Base-by-base conservation (phyloP, 306 rosid species). In the Pyrus pyrifolia region DNA sequence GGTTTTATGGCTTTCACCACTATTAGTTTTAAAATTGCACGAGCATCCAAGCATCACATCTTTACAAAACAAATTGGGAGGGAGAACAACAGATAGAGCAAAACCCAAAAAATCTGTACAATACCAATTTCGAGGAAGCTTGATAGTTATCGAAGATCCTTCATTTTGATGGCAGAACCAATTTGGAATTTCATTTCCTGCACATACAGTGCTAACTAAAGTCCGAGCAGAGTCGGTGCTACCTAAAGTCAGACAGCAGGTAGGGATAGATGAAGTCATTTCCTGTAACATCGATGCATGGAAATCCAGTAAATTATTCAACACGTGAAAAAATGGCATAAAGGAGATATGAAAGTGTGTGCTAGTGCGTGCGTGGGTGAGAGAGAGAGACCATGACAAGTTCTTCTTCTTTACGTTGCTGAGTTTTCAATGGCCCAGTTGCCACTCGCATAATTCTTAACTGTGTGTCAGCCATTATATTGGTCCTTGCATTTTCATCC, bases 121-220 rank as follows among this genome's bases (percentile, higher is more conserved):
- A 44, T 3, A 55, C 83, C 79, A 74, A 75, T 49, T 6, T 49
- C 19, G 53, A 1, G 53, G 53, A 49, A 49, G 53, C 53, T 49
- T 2, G 1, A 15, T 75, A 5, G 38, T 70, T 33, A 69, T 40
- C 8, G 72, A 62, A 61, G 46, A 52, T 4, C 83, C 76, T 44
- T 70, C 76, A 12, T 40, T 74, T 25, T 69, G 79, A 27, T 35
- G n/a, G 58, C 15, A 35, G 45, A 80, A 68, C 79, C 83, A 74
- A 2, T 19, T 62, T 6, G 83, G 83, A 46, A 80, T 68, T 68
- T 74, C 64, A 38, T 7, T 33, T 17, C 83, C 83, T 5, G 70
- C 31, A 4, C 63, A 73, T 11, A 3, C 1, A 3, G 51, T 11
- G 21, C 0, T 4, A 23, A 69, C 23, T 23, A 23, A 23, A 23